These are phyloP conservation scores for Millerago galiae DNA, from an alignment of 805 yeast genomes.

Conservation along the genomic window DNA sequence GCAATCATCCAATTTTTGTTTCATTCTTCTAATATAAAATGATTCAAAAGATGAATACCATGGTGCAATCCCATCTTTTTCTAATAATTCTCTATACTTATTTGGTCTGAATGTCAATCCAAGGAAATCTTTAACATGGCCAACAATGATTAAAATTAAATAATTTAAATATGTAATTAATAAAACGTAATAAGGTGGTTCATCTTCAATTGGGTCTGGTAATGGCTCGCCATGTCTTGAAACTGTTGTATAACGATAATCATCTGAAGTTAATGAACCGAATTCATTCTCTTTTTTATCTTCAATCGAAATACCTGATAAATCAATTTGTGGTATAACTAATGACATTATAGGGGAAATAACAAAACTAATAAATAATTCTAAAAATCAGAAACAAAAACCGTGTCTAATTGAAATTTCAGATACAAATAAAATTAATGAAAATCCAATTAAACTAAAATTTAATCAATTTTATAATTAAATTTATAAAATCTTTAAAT, in stretches of 20 bases:
- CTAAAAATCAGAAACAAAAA: background rate
- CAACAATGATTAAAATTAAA: slow-evolving; percentile 76
- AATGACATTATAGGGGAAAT: slow-evolving; percentile 14
- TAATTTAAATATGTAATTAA: slow-evolving; percentile 82
- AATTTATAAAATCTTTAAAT: no score
- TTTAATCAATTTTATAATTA: no score
- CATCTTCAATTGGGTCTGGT: slow-evolving; percentile 61
- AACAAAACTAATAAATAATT: background rate
- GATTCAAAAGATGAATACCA: slow-evolving; percentile 91
- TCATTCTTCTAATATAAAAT: slow-evolving; percentile 88
- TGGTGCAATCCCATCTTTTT: slow-evolving; percentile 89
- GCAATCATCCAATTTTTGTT: slow-evolving; percentile 87
- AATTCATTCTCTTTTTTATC: slow-evolving; percentile 56
- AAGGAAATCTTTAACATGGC: slow-evolving; percentile 85
- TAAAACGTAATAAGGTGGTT: slow-evolving; percentile 78
- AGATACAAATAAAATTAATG: no score
- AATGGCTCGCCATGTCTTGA: slow-evolving; percentile 51
- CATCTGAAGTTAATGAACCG: slow-evolving; percentile 61
- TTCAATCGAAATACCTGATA: slow-evolving; percentile 28
- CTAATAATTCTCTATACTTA: slow-evolving; percentile 59
- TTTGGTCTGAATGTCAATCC: slow-evolving; percentile 69
- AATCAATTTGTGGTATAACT: slow-evolving; percentile 30
- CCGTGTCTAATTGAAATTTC: no score
- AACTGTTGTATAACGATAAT: slow-evolving; percentile 55
- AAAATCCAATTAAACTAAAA: no score